phyloP scores from a whole-genome alignment of 2,329 filamentous ascomycete species.

The Fonsecaea pugnacius region DNA sequence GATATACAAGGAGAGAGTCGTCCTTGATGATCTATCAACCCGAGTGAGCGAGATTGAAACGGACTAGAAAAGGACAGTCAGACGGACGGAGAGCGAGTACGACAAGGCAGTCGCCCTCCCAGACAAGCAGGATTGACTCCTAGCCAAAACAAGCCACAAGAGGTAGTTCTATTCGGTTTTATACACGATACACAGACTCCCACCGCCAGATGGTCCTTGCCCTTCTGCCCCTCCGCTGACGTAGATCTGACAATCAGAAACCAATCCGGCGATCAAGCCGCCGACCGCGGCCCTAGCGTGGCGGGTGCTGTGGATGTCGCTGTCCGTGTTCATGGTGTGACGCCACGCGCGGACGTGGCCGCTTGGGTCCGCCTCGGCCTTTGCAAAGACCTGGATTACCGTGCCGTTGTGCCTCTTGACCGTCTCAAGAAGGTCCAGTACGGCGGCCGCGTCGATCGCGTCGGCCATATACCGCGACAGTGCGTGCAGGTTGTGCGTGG shows the following conservation, averaged over 20 bases:
- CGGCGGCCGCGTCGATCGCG: slow-evolving; percentile 23
- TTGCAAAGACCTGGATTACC: slow-evolving; percentile 42
- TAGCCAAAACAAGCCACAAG: neutral
- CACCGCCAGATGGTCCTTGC: slow-evolving; percentile 41
- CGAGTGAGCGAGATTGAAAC: too few species aligned
- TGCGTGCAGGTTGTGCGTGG: neutral
- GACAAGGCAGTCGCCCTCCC: too few species aligned
- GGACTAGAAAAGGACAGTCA: too few species aligned
- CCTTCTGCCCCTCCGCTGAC: slow-evolving; percentile 43
- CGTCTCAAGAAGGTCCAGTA: slow-evolving; percentile 11
- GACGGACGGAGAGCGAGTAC: too few species aligned
- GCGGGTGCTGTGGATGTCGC: slow-evolving; percentile 41
- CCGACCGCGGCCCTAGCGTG: slow-evolving; percentile 43
- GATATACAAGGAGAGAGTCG: too few species aligned
- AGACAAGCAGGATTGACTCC: neutral
- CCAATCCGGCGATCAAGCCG: slow-evolving; percentile 41
- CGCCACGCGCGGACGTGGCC: slow-evolving; percentile 38
- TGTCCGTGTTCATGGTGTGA: slow-evolving; percentile 43
- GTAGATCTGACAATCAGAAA: slow-evolving; percentile 40
- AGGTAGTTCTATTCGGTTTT: neutral
- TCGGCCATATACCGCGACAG: slow-evolving; percentile 22
- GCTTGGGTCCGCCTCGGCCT: slow-evolving; percentile 41
- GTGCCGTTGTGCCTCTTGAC: slow-evolving; percentile 12
- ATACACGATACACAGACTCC: slow-evolving; percentile 42
- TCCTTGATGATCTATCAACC: too few species aligned